phyloP scores from a whole-genome alignment of 331 rosid species.

The Malus hybrid region DNA sequence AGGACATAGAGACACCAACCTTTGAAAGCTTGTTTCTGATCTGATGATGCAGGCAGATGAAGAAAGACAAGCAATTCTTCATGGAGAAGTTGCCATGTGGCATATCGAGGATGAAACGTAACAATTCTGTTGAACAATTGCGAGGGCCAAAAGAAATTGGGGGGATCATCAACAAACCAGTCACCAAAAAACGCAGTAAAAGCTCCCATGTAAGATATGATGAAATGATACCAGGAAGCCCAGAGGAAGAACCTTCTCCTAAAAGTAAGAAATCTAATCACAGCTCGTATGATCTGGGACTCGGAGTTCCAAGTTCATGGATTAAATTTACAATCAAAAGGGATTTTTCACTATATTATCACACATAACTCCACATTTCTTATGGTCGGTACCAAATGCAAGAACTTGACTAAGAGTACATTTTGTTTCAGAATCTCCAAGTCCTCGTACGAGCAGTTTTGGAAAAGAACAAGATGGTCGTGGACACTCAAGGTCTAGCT shows the following conservation, averaged over 20 bases:
- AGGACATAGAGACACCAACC: background rate
- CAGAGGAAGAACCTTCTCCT: conserved; percentile 14
- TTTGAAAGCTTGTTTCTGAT: background rate
- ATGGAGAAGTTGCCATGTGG: conserved; percentile 41
- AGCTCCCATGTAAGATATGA: conserved; percentile 27
- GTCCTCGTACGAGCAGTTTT: background rate
- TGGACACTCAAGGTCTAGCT: background rate
- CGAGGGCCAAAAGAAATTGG: conserved; percentile 34
- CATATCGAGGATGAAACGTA: conserved; percentile 47
- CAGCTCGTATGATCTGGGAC: background rate
- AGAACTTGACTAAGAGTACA: background rate
- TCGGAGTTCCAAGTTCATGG: background rate
- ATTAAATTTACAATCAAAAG: background rate
- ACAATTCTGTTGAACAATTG: conserved; percentile 24
- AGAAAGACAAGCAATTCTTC: conserved; percentile 41
- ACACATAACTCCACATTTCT: background rate
- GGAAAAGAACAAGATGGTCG: conserved; percentile 2
- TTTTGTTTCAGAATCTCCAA: conserved; percentile 6
- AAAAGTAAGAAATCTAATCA: conserved; percentile 1
- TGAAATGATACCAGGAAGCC: conserved; percentile 49
- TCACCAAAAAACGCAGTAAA: background rate
- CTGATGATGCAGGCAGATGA: conserved; percentile 43
- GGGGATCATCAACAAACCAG: background rate
- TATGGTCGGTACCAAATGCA: background rate
- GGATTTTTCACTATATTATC: background rate